Percentiles rank a stretch among this genome's conserved stretches.
Conservation (phyloP, 129 eudicot genomes). For the Sambucus nigra region DNA sequence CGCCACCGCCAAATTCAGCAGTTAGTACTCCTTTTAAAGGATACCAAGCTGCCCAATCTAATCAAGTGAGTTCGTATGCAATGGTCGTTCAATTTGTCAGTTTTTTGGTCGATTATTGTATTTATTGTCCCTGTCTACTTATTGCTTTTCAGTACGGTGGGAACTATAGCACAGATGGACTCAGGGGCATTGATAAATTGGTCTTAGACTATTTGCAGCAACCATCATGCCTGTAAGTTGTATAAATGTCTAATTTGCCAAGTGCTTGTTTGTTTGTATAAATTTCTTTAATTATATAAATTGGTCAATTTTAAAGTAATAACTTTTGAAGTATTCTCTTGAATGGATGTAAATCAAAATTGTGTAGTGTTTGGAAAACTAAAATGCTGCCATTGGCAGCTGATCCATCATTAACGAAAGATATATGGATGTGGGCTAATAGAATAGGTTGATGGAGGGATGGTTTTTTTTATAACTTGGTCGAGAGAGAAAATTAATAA, state of each 20-base stretch:
- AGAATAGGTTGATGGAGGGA: too few relatives aligned
- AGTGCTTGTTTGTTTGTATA: neutral
- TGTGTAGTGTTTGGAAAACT: neutral
- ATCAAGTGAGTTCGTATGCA: conserved; percentile 39
- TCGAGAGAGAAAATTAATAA: too few relatives aligned
- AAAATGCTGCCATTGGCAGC: too few relatives aligned
- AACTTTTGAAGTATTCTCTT: too few relatives aligned
- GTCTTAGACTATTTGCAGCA: conserved; percentile 45
- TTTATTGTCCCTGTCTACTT: conserved; percentile 2
- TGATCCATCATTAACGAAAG: too few relatives aligned
- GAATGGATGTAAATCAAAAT: too few relatives aligned
- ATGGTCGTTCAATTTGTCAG: neutral
- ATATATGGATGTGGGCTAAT: too few relatives aligned
- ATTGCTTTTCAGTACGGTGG: conserved; percentile 32
- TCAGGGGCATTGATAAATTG: conserved; percentile 34
- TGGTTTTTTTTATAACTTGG: too few relatives aligned
- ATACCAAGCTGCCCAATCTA: conserved; percentile 36
- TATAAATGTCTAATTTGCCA: neutral
- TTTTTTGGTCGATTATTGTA: neutral
- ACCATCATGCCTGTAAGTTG: conserved; percentile 57
- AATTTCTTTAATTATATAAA: neutral
- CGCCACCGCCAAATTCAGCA: conserved; percentile 20
- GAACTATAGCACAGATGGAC: conserved; percentile 27
- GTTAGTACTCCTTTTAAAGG: conserved; percentile 27
- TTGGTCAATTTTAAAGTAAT: too few relatives aligned